Conservation (phyloP, 768 basidiomycete genomes). For the Russula griseocarnosa region DNA sequence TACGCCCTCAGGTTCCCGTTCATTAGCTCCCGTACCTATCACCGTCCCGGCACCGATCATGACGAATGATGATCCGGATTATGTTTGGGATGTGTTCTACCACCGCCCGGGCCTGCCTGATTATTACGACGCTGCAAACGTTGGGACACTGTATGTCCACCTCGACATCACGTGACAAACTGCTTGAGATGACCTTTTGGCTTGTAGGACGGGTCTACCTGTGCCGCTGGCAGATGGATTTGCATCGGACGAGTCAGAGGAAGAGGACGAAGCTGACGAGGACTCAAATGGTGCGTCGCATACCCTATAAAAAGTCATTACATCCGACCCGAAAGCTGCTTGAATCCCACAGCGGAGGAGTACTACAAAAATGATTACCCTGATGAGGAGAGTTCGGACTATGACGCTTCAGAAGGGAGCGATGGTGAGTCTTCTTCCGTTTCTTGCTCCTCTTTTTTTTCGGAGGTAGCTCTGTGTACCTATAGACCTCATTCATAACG, state of each 20-base stretch:
- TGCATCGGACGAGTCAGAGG: constrained; percentile 51
- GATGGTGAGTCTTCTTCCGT: constrained; percentile 14
- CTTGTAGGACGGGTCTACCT: constrained; percentile 59
- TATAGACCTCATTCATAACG: constrained; percentile 6
- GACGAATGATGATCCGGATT: constrained; percentile 46
- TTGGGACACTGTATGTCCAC: constrained; percentile 61
- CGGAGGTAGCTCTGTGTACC: neutral
- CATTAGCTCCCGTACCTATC: constrained; percentile 10
- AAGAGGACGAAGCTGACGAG: constrained; percentile 74
- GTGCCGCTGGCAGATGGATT: constrained; percentile 47
- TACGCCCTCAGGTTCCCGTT: constrained; percentile 15
- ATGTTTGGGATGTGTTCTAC: constrained; percentile 84
- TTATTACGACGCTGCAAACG: constrained; percentile 56
- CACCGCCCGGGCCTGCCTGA: constrained; percentile 56
- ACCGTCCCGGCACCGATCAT: constrained; percentile 9
- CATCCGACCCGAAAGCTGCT: neutral
- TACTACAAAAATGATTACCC: constrained; percentile 86
- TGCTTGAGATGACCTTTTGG: constrained; percentile 4
- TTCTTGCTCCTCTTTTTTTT: neutral
- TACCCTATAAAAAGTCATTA: neutral
- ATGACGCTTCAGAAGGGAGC: constrained; percentile 32
- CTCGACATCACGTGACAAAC: constrained; percentile 4
- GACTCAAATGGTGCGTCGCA: constrained; percentile 68
- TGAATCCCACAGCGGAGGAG: constrained; percentile 55
- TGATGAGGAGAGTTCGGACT: constrained; percentile 51